A percentile compares a stretch with the other conserved stretches of the same genome.
These are phyloP conservation scores for Mycena olivaceomarginata DNA, from an alignment of 768 basidiomycete species.

Conservation along the genomic window DNA sequence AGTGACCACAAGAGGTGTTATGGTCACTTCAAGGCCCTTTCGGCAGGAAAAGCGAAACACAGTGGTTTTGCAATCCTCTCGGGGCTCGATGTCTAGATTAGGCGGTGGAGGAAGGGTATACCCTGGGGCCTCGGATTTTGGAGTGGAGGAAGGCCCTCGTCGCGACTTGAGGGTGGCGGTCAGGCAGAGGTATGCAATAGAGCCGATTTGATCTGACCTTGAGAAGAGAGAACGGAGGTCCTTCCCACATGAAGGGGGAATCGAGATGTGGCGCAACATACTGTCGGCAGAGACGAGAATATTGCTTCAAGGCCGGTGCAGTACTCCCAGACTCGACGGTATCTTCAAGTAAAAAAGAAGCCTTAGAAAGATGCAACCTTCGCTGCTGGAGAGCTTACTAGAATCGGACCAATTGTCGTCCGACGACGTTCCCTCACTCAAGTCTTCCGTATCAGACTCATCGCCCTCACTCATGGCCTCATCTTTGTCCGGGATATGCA, in stretches of 20 bases:
- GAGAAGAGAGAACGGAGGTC: conserved; percentile 65
- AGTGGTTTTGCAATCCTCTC: conserved; percentile 54
- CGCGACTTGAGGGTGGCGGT: conserved; percentile 45
- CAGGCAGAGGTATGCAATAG: not conserved
- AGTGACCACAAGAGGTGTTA: conserved; percentile 76
- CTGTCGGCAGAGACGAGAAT: conserved; percentile 68
- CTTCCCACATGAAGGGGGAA: conserved; percentile 65
- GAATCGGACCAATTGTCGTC: conserved; percentile 70
- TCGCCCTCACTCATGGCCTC: conserved; percentile 80
- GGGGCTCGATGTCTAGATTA: conserved; percentile 13
- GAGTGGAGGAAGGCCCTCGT: conserved; percentile 37
- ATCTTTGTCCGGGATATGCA: conserved; percentile 68
- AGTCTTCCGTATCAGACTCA: conserved; percentile 86
- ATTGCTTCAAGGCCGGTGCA: conserved; percentile 62
- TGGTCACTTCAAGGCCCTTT: conserved; percentile 60
- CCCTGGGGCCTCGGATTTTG: conserved; percentile 13
- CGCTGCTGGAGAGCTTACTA: conserved; percentile 55
- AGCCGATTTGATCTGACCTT: conserved; percentile 58
- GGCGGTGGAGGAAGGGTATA: conserved; percentile 19
- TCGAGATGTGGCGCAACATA: conserved; percentile 62
- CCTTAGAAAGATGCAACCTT: not conserved
- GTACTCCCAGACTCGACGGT: not conserved
- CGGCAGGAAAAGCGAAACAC: conserved; percentile 64
- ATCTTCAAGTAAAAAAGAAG: not conserved
- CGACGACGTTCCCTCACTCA: conserved; percentile 73